Conservation (phyloP, 441 rosid genomes). For the Sinapis alba region DNA sequence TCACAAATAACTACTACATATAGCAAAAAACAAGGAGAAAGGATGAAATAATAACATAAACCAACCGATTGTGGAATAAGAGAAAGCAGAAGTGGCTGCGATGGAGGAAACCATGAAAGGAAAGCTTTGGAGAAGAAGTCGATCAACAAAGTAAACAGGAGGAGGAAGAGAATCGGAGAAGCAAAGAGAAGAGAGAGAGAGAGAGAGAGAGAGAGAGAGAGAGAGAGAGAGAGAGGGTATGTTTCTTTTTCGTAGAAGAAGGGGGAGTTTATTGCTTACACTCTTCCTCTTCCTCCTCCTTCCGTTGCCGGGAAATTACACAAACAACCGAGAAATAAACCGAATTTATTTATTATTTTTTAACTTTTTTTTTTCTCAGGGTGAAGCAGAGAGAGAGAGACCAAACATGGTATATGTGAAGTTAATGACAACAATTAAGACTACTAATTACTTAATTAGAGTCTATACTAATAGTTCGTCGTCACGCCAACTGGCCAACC, state of each 20-base stretch:
- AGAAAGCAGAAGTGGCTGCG: conserved; percentile 8
- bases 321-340: conserved; percentile 26
- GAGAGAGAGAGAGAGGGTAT: conserved; percentile 15
- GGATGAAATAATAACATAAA: background rate
- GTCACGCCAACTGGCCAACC: conserved; percentile 24
- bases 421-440: conserved; percentile 2
- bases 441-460: background rate
- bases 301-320: conserved; percentile 62
- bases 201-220: conserved; percentile 26
- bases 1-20: conserved; percentile 22
- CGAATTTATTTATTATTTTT: background rate
- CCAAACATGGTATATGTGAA: conserved; percentile 12
- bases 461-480: too few relatives aligned
- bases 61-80: conserved; percentile 14
- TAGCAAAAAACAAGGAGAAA: background rate
- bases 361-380: background rate
- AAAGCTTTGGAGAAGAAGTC: conserved; percentile 32
- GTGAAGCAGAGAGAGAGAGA: conserved; percentile 17
- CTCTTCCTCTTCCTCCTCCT: conserved; percentile 68
- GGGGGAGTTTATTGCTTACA: conserved; percentile 64
- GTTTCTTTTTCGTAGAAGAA: conserved; percentile 66
- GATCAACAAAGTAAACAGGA: conserved; percentile 39
- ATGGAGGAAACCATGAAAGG: conserved; percentile 39
- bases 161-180: conserved; percentile 37
- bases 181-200: conserved; percentile 28